Base-by-base conservation (phyloP, 2,329 filamentous ascomycete species). In the Davidsoniella australis region DNA sequence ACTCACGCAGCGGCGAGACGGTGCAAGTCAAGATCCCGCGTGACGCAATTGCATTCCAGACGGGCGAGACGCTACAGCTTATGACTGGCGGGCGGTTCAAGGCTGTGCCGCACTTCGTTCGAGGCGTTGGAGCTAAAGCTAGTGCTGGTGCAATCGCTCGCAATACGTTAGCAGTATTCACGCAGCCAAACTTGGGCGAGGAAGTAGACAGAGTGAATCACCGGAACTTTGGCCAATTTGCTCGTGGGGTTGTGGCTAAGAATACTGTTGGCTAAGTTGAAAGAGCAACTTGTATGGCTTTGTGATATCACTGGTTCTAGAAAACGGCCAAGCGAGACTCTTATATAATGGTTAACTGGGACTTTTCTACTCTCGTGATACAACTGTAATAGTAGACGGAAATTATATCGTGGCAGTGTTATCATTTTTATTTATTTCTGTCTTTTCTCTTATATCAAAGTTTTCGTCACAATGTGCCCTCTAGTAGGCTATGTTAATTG, bases 131-230 rank as follows among this genome's bases (percentile, higher is more conserved):
- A 55, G 68, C 74, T 1, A 72, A 70, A 41, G 66, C 63, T 37
- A 63, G 70, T 51, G 67, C 65, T 12, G 68, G 67, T 2, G 66
- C 68, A 24, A 72, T 88, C 53, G 83, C 82, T 24, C 69, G 82
- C 52, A 96, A 96, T 66, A 98, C 91, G 8, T 66, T 98, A 56
- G 91, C 91, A 0, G 87, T 96, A 8, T 98, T 96, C 60, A 98
- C 89, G 52, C 91, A 98, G 72, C 91, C 91, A 20, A 94, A 95
- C 66, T 64, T 96, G 53, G 83, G 76, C 57, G 84, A 88, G 57
- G 73, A 78, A 64, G 81, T 89, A 12, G 84, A 89, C 59, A 71
- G 76, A 51, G 68, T 74, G 60, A 71, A 76, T 57, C 72, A 75
- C 37, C 69, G 78, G 50, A 82, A 75, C 38, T 89, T 88, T 71